Evolutionary conservation across 2,329 filamentous ascomycete species (phyloP), one percentile per base, ranked within the genome.

Genomic region (Colletotrichum sp.): DNA sequence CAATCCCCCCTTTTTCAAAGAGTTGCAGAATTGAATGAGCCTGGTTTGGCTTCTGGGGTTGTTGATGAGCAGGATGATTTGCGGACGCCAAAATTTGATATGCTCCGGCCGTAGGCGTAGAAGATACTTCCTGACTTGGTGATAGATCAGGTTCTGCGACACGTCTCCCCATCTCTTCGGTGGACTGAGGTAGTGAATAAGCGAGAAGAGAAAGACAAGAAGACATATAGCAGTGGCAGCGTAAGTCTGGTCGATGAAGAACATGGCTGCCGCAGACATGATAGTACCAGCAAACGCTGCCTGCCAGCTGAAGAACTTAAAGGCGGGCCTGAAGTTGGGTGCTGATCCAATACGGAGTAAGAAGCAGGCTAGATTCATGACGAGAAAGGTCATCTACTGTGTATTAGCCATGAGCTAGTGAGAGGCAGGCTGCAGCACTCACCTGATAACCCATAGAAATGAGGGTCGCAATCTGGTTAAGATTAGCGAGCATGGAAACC

Each of bases 121-220:
- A 34, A 98, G 84, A 79, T 98, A 97, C 79, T 98, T 98, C 73
- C 95, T 90, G 16, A 97, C 95, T 84, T 98, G 95, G 75, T 91
- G 75, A 79, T 97, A 98, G 66, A 98, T 97, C 74, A 98, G 85
- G 78, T 94, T 96, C 78, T 98, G 95, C 11, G 94, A 96, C 21
- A 98, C 95, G 81, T 97, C 95, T 2, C 95, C 95, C 95, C 95
- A 98, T 43, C 93, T 91, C 80, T 97, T 98, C 0, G 95, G 95
- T 1, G 94, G 94, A 36, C 93, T 93, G 1, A 93, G 92, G 77
- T 96, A 98, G 79, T 98, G 95, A 33, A 98, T 97, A 38, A 97
- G 84, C 18, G 96, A 83, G 81, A 98, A 98, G 3, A 98, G 86
- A n/a, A 94, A 83, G 9, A 96, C 86, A 9, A 97, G 86, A 21